Base-by-base conservation (phyloP, 2,329 filamentous ascomycete species). In the Penicillium sp. region DNA sequence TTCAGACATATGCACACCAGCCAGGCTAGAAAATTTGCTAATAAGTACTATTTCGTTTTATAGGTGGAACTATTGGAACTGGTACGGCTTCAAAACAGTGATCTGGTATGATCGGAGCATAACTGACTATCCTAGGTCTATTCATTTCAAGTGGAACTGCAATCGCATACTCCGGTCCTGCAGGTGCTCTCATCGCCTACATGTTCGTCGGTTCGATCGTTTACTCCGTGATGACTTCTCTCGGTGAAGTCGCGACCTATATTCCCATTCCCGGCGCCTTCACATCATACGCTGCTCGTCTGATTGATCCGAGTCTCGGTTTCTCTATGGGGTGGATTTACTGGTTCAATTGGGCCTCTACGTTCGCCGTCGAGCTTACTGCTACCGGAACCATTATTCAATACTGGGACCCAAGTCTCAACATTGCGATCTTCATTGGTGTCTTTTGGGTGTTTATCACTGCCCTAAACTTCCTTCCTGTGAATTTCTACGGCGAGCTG, bases 271-370 rank as follows among this genome's bases (percentile, higher is more conserved):
- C 89, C 28, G 91, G 89, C 59, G 88, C 89, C 49, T 93, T 93
- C 73, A 90, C 89, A 33, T 84, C 87, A 35, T 93, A 92, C 69
- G 89, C 90, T 14, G 84, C 86, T 42, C 88, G 91, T 14, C 92
- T 93, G 71, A 83, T 92, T 62, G 87, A 90, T 69, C 87, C 85
- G 10, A 87, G 87, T 58, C 80, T 92, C 49, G 89, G 89, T 7
- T 93, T 92, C 68, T 83, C 89, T 16, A 89, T 92, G 83, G 90
- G 90, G 16, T 93, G 90, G 90, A 87, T 91, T 61, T 93, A 93
- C 77, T 93, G 88, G 87, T 92, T 92, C 70, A 87, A 84, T 48
- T 93, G 88, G 89, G 83, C 87, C 16, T 86, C 89, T 54, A 91
- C 89, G 0, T 90, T 86, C 65, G 88, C 89, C 1, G 83, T 92